phyloP scores from a whole-genome alignment of 768 basidiomycete species.

The Rhodotorula paludigena region DNA sequence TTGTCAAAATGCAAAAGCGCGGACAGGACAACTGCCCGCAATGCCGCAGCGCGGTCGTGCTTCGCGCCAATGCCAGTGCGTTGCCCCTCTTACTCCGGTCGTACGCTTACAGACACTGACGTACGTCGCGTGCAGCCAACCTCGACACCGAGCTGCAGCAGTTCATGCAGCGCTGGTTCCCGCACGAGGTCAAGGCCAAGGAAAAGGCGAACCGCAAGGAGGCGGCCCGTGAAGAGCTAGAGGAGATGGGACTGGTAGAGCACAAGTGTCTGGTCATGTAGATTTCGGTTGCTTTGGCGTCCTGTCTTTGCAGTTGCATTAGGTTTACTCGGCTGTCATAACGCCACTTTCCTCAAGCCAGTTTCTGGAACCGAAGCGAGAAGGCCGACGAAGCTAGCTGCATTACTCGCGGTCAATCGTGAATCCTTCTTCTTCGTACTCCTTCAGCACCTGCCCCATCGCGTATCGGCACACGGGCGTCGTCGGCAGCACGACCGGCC shows the following conservation, averaged over 20 bases:
- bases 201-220: slow-evolving; percentile 69
- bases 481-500: slow-evolving; percentile 68
- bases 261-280: slow-evolving; percentile 27
- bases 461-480: slow-evolving; percentile 78
- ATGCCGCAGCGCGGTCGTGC: slow-evolving; percentile 69
- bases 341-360: too few species aligned
- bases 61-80: slow-evolving; percentile 71
- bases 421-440: slow-evolving; percentile 58
- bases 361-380: too few species aligned
- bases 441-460: slow-evolving; percentile 75
- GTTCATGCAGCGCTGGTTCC: slow-evolving; percentile 91
- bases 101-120: background rate
- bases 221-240: slow-evolving; percentile 62
- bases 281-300: background rate
- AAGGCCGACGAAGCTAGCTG: too few species aligned
- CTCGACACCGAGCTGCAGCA: slow-evolving; percentile 73
- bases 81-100: background rate
- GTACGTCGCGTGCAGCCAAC: slow-evolving; percentile 55
- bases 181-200: slow-evolving; percentile 65
- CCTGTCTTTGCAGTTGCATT: background rate
- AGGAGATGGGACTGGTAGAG: slow-evolving; percentile 58
- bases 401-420: background rate
- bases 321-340: too few species aligned
- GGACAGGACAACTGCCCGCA: slow-evolving; percentile 72
- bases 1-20: slow-evolving; percentile 87